phyloP scores from a whole-genome alignment of 2,329 filamentous ascomycete genomes.

The Scorias spongiosa region DNA sequence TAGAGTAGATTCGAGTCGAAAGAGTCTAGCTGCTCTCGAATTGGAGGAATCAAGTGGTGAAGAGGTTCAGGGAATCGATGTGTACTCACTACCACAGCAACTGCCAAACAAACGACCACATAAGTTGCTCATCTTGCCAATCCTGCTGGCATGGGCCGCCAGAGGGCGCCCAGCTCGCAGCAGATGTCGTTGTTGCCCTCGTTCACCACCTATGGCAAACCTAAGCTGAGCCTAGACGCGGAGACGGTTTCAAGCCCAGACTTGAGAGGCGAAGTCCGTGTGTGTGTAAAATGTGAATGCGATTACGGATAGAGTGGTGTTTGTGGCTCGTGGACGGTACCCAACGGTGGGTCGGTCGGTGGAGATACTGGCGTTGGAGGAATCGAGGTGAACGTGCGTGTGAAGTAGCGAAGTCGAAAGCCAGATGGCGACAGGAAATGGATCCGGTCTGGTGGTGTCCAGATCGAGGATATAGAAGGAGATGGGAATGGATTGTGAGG shows the following conservation, averaged over 20 bases:
- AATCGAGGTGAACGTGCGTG: neutral
- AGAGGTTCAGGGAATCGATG: neutral
- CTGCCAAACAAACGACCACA: conserved; percentile 17
- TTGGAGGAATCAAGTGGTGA: too few relatives aligned
- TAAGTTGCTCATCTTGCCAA: conserved; percentile 14
- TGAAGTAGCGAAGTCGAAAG: neutral
- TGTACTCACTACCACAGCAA: conserved; percentile 18
- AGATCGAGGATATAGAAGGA: too few relatives aligned
- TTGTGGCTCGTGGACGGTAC: too few relatives aligned
- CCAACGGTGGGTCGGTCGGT: neutral
- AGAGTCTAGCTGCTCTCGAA: too few relatives aligned
- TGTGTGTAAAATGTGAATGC: too few relatives aligned
- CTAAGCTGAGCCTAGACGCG: too few relatives aligned
- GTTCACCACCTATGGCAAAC: neutral
- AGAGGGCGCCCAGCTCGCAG: conserved; percentile 3
- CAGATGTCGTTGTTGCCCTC: neutral
- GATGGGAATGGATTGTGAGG: too few relatives aligned
- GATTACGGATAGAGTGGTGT: too few relatives aligned
- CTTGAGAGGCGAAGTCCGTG: too few relatives aligned
- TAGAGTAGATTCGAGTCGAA: neutral
- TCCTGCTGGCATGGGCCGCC: conserved; percentile 8
- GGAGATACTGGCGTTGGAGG: neutral
- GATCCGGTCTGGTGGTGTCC: too few relatives aligned
- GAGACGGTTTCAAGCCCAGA: too few relatives aligned
- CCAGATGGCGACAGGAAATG: too few relatives aligned